A percentile compares a stretch with the other conserved stretches of the same genome.
These are phyloP conservation scores for Yamadazyma trypodendri DNA, from an alignment of 1,139 yeast genomes.

Conservation along the genomic window DNA sequence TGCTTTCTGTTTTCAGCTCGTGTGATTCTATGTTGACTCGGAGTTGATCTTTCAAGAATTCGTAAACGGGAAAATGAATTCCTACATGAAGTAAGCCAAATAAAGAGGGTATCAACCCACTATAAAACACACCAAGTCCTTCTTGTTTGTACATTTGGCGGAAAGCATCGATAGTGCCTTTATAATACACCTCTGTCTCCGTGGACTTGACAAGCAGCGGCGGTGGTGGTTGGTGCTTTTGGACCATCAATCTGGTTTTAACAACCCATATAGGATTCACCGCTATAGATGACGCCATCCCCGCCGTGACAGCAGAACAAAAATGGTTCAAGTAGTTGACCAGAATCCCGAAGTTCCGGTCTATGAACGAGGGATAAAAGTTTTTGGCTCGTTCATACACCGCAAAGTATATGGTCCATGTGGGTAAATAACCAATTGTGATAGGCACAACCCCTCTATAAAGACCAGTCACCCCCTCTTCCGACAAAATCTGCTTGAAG, in stretches of 20 bases:
- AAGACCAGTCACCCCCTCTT: conserved; percentile 81
- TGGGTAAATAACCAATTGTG: conserved; percentile 89
- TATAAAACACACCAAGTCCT: conserved; percentile 80
- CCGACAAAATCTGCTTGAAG: conserved; percentile 57
- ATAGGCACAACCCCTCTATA: conserved; percentile 92
- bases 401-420: conserved; percentile 95
- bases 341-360: conserved; percentile 28
- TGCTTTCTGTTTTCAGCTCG: conserved; percentile 15
- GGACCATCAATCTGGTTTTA: conserved; percentile 90
- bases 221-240: conserved; percentile 49
- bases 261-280: conserved; percentile 99
- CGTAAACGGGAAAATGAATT: conserved; percentile 96
- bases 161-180: conserved; percentile 83
- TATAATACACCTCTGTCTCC: conserved; percentile 49
- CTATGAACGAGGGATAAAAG: conserved; percentile 28
- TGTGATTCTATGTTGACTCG: conserved; percentile 21
- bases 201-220: no score
- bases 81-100: conserved; percentile 94
- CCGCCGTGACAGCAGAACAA: conserved; percentile 84
- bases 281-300: conserved; percentile 78
- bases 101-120: conserved; percentile 87
- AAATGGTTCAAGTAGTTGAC: conserved; percentile 63
- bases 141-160: conserved; percentile 73
- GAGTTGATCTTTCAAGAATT: conserved; percentile 61
- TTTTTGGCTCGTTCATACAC: conserved; percentile 79